phyloP scores from a whole-genome alignment of 2,329 filamentous ascomycete species.

The Pyrenochaeta sp. region DNA sequence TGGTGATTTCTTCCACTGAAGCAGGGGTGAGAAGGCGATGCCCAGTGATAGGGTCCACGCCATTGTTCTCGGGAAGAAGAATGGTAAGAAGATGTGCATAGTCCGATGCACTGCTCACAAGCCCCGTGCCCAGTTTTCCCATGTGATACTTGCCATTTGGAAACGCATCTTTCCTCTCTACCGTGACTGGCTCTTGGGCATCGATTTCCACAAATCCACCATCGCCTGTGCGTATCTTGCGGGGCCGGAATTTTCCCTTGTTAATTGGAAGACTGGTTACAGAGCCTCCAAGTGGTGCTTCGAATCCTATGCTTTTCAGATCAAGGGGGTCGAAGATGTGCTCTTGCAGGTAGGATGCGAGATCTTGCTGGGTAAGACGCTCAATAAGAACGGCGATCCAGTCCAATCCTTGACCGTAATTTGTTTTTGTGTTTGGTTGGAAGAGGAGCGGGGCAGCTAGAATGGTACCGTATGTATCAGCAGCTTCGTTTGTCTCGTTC shows the following conservation, averaged over 20 bases:
- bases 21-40: slow-evolving; percentile 15
- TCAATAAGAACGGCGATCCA: slow-evolving; percentile 60
- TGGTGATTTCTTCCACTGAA: slow-evolving; percentile 19
- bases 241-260: slow-evolving; percentile 59
- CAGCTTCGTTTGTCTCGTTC: slow-evolving; percentile 20
- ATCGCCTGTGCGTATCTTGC: slow-evolving; percentile 58
- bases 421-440: slow-evolving; percentile 59
- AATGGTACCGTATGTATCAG: slow-evolving; percentile 15
- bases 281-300: slow-evolving; percentile 39
- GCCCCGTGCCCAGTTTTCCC: slow-evolving; percentile 26
- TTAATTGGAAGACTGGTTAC: slow-evolving; percentile 45
- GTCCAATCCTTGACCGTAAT: slow-evolving; percentile 60
- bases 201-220: slow-evolving; percentile 17
- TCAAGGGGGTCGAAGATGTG: slow-evolving; percentile 30
- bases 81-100: slow-evolving; percentile 22
- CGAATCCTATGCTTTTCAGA: slow-evolving; percentile 18
- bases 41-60: slow-evolving; percentile 22
- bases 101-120: slow-evolving; percentile 24
- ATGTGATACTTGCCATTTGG: slow-evolving; percentile 24
- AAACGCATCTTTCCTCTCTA: slow-evolving; percentile 15
- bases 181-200: slow-evolving; percentile 9
- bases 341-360: slow-evolving; percentile 39
- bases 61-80: slow-evolving; percentile 25
- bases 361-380: slow-evolving; percentile 45
- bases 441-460: slow-evolving; percentile 29